Base-by-base conservation (phyloP, 805 yeast genomes). In the Monosporozyma siamensis region DNA sequence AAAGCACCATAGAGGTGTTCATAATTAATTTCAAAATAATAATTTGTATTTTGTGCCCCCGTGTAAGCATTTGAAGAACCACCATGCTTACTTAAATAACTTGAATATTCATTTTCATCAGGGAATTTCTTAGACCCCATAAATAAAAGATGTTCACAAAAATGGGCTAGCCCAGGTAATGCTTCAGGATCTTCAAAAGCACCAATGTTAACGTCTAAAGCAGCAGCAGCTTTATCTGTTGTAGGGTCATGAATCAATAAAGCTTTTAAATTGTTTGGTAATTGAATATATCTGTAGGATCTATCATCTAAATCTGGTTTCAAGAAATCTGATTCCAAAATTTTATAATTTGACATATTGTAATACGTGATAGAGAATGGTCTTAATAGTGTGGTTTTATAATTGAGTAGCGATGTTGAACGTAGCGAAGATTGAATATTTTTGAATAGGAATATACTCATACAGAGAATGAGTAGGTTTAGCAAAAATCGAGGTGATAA, bases 21-120 rank as follows among this genome's bases (percentile, higher is more conserved):
- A 44, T 82, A 74, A 45, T 80, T 76, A 4, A 92, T 75, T 55
- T 90, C 95, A 55, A 92, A 90, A 63, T 74, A 88, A 63, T 88
- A 90, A 64, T 90, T 90, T 4, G 97, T 90, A 54, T 85, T 87
- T 52, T 82, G 82, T 3, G 87, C 69, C 2, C 95, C 80, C 1
- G 98, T 90, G 63, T 82, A 90, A 1, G 98, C 98, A 59, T 90
- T 90, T 27, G 94, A 83, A 47, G 74, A 74, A 15, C 97, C 98
- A 32, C 89, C 82, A 57, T 92, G 94, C 47, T 82, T 78, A 7
- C 94, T 72, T 43, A 90, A 66, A 59, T 72, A 92, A 40, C 80
- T 75, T 36, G 82, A 69, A 58, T 84, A 84, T 50, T 82, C 92
- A 55, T 82, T 83, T 59, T 84, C 92, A 40, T 74, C 71, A 0